Evolutionary conservation across 1,284 basidiomycete genomes (phyloP).

Genomic region (Lignosus rhinocerotis): DNA sequence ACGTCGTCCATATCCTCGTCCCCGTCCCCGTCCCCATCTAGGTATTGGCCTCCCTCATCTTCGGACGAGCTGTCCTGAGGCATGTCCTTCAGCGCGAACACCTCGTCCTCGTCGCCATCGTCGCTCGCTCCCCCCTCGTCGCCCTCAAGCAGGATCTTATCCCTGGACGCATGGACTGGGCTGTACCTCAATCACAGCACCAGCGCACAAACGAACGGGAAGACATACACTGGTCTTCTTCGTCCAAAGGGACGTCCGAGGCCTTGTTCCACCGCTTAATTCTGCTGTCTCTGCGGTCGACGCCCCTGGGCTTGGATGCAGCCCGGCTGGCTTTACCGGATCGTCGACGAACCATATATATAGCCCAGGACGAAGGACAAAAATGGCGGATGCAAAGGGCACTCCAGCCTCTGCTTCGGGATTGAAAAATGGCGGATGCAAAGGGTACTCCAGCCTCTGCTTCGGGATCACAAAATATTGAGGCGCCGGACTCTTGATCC

Average conservation of each 20-base stretch:
- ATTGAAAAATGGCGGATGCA: no score
- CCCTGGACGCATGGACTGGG: slow-evolving; percentile 68
- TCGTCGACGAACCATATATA: slow-evolving; percentile 38
- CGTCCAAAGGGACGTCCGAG: slow-evolving; percentile 71
- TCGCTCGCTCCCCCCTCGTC: slow-evolving; percentile 43
- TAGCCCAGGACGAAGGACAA: slow-evolving; percentile 8
- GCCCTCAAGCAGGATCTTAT: slow-evolving; percentile 78
- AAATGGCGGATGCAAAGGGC: neutral
- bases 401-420: neutral
- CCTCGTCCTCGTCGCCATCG: slow-evolving; percentile 66
- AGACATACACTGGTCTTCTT: slow-evolving; percentile 72
- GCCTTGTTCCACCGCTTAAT: slow-evolving; percentile 64
- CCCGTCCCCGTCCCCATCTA: slow-evolving; percentile 44
- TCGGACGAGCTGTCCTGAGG: slow-evolving; percentile 43
- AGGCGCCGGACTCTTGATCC: slow-evolving; percentile 3
- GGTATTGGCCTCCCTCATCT: slow-evolving; percentile 44
- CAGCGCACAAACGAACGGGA: neutral
- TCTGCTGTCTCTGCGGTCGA: slow-evolving; percentile 50
- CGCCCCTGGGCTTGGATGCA: slow-evolving; percentile 43
- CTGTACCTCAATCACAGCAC: neutral
- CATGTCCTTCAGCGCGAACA: slow-evolving; percentile 65
- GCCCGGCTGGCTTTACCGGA: slow-evolving; percentile 27
- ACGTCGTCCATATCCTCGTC: slow-evolving; percentile 41
- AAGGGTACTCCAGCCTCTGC: no score
- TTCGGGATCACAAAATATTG: slow-evolving; percentile 13